Percentiles rank a stretch among this genome's conserved stretches.
Conservation (phyloP, 495 filamentous ascomycete species). For the Penicillium canescens region DNA sequence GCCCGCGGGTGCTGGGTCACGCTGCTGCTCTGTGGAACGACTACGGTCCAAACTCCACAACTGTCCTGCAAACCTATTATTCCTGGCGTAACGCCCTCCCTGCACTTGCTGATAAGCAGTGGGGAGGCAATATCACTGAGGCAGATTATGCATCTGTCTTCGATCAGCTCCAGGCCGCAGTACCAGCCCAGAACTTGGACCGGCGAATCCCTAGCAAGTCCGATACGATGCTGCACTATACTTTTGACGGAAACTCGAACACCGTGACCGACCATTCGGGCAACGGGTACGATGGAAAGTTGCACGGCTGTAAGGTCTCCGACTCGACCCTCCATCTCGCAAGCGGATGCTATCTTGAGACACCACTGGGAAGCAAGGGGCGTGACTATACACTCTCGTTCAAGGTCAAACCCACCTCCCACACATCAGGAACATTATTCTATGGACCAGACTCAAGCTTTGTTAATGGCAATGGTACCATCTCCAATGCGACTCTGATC, state of each 20-base stretch:
- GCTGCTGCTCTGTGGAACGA: slow-evolving; percentile 54
- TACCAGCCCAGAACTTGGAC: slow-evolving; percentile 51
- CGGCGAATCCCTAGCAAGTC: slow-evolving; percentile 37
- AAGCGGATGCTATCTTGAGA: slow-evolving; percentile 34
- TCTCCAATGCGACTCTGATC: slow-evolving; percentile 44
- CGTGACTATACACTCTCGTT: slow-evolving; percentile 51
- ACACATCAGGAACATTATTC: slow-evolving; percentile 33
- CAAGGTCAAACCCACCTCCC: slow-evolving; percentile 30
- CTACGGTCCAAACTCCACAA: slow-evolving; percentile 48
- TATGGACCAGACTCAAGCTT: slow-evolving; percentile 48
- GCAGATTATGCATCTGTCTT: slow-evolving; percentile 40
- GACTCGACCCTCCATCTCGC: slow-evolving; percentile 27
- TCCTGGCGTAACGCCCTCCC: slow-evolving; percentile 48
- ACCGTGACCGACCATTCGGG: slow-evolving; percentile 38
- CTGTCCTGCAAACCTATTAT: slow-evolving; percentile 49
- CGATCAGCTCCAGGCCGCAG: slow-evolving; percentile 30
- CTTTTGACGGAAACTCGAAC: slow-evolving; percentile 10
- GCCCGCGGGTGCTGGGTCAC: slow-evolving; percentile 42
- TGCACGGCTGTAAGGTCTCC: slow-evolving; percentile 29
- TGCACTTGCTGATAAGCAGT: slow-evolving; percentile 55
- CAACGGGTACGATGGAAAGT: slow-evolving; percentile 44
- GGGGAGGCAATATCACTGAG: slow-evolving; percentile 46
- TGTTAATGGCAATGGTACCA: slow-evolving; percentile 30
- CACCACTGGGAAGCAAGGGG: slow-evolving; percentile 48
- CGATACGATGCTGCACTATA: slow-evolving; percentile 44